Percentiles rank a stretch among this genome's conserved stretches.
Conservation (phyloP, 306 rosid genomes). For the Vicia villosa region DNA sequence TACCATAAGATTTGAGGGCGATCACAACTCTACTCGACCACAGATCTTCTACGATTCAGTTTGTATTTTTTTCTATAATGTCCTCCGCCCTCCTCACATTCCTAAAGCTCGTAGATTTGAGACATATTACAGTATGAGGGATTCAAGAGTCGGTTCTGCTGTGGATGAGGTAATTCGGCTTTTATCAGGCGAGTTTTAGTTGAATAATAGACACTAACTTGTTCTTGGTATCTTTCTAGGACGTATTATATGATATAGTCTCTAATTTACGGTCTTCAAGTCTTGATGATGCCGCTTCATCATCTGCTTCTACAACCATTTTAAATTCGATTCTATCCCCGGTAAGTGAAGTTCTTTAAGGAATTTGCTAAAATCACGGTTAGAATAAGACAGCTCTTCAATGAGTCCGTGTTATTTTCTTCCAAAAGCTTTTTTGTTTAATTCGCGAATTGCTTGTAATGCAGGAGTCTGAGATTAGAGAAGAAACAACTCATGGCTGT, state of each 20-base stretch:
- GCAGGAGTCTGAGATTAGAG: conserved; percentile 58
- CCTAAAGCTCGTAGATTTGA: conserved; percentile 66
- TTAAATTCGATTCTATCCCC: conserved; percentile 46
- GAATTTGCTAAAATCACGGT: conserved; percentile 53
- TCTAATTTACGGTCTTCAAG: conserved; percentile 62
- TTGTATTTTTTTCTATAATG: conserved; percentile 86
- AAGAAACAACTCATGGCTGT: conserved; percentile 27
- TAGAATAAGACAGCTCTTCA: conserved; percentile 39
- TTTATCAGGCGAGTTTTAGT: conserved; percentile 21
- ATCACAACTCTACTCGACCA: conserved; percentile 97
- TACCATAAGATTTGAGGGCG: conserved; percentile 81
- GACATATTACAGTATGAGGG: conserved; percentile 72
- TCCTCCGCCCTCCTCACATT: conserved; percentile 77
- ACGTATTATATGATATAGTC: conserved; percentile 67
- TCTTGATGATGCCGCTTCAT: conserved; percentile 74
- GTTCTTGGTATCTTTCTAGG: conserved; percentile 47
- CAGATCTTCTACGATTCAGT: conserved; percentile 86
- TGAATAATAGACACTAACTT: conserved; percentile 27
- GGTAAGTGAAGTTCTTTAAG: conserved; percentile 59
- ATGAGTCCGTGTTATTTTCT: conserved; percentile 15
- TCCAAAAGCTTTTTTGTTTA: conserved; percentile 22
- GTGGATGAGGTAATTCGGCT: conserved; percentile 66
- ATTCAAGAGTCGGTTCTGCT: conserved; percentile 65
- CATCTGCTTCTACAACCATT: conserved; percentile 64
- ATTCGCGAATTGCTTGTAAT: conserved; percentile 32